Percentiles rank a stretch among this genome's conserved stretches.
phyloP scores from a whole-genome alignment of 2,329 filamentous ascomycete genomes.

The Alternaria brassicae region DNA sequence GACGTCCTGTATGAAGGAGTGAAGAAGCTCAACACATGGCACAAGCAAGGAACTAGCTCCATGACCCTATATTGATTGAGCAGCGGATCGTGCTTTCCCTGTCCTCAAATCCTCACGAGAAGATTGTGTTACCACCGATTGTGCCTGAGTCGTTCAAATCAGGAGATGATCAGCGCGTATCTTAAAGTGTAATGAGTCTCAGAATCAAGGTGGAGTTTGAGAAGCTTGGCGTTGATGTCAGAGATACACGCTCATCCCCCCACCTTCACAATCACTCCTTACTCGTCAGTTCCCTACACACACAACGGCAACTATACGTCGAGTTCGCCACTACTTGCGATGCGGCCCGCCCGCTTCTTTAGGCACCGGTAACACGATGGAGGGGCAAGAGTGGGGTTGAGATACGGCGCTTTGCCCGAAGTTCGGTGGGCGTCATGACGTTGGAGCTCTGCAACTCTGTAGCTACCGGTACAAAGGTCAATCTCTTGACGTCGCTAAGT shows the following conservation, averaged over 20 bases:
- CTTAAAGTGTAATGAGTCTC: neutral
- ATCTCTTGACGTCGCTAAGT: neutral
- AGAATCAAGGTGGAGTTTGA: neutral
- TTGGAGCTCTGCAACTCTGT: constrained; percentile 11
- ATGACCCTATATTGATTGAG: no score
- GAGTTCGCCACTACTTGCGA: neutral
- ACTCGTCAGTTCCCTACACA: neutral
- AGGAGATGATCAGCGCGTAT: no score
- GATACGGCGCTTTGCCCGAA: constrained; percentile 10
- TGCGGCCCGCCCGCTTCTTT: constrained; percentile 9
- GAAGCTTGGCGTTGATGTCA: neutral
- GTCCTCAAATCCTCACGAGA: no score
- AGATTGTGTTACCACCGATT: no score
- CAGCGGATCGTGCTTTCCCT: no score
- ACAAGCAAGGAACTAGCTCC: no score
- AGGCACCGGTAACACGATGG: constrained; percentile 11
- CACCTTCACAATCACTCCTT: neutral
- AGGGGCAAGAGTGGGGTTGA: constrained; percentile 28
- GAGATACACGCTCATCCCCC: neutral
- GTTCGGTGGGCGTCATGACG: constrained; percentile 21
- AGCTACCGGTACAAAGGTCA: constrained; percentile 3
- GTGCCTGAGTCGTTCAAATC: no score
- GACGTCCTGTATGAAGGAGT: no score
- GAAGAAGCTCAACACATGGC: no score
- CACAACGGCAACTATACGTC: neutral